Evolutionary conservation across 1,284 basidiomycete genomes (phyloP).

Genomic region (Chondrostereum purpureum): DNA sequence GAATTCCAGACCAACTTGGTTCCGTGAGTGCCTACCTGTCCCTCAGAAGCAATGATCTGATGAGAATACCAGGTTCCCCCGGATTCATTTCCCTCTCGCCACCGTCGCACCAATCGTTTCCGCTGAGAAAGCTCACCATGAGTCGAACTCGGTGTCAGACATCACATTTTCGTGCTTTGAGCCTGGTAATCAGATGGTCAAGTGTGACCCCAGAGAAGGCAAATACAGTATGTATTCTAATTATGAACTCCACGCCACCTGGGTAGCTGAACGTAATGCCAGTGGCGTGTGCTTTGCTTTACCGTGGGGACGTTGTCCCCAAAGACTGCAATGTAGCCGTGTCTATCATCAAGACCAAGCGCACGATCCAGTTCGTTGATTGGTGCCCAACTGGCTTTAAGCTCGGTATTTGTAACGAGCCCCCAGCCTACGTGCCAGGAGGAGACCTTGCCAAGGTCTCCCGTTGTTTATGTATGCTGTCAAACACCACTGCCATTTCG

Average conservation of each 20-base stretch:
- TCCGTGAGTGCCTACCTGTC: slow-evolving; percentile 37
- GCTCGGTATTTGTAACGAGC: slow-evolving; percentile 88
- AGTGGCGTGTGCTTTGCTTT: slow-evolving; percentile 87
- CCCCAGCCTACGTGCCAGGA: slow-evolving; percentile 77
- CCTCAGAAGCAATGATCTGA: neutral
- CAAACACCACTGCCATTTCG: slow-evolving; percentile 83
- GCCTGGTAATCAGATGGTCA: slow-evolving; percentile 90
- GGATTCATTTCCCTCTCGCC: slow-evolving; percentile 91
- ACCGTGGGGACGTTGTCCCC: slow-evolving; percentile 96
- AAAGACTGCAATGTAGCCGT: slow-evolving; percentile 96
- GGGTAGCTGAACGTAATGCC: slow-evolving; percentile 40
- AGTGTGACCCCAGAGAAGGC: slow-evolving; percentile 81
- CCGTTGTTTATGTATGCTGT: slow-evolving; percentile 86
- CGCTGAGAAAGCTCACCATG: slow-evolving; percentile 74
- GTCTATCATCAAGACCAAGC: slow-evolving; percentile 93
- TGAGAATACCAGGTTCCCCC: slow-evolving; percentile 43
- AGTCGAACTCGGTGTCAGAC: slow-evolving; percentile 90
- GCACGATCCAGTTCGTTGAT: slow-evolving; percentile 81
- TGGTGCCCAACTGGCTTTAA: slow-evolving; percentile 92
- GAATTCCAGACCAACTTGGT: slow-evolving; percentile 93
- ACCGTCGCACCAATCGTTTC: slow-evolving; percentile 90
- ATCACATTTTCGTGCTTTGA: slow-evolving; percentile 95
- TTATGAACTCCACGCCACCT: slow-evolving; percentile 1
- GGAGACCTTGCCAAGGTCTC: slow-evolving; percentile 86
- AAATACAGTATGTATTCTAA: slow-evolving; percentile 69